A percentile compares a stretch with the other conserved stretches of the same genome.
Conservation (phyloP, 345 rosid genomes). For the Hirschfeldia incana region DNA sequence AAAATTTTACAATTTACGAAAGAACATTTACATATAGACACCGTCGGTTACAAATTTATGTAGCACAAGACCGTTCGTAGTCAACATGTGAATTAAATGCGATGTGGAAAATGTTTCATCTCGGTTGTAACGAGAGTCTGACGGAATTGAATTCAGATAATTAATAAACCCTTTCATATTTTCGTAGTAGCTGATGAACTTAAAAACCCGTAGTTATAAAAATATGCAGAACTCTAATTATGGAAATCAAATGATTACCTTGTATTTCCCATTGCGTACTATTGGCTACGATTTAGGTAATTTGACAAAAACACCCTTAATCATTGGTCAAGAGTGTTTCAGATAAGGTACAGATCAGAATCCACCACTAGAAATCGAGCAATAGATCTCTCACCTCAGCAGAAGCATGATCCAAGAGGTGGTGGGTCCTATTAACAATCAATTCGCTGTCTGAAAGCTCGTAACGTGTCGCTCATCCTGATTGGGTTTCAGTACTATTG, state of each 20-base stretch:
- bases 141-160: conserved; percentile 12
- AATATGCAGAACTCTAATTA: background rate
- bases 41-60: background rate
- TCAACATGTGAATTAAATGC: conserved; percentile 19
- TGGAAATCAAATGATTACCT: background rate
- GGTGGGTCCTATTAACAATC: conserved; percentile 11
- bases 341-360: conserved; percentile 42
- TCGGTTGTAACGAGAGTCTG: background rate
- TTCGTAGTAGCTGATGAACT: background rate
- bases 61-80: background rate
- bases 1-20: background rate
- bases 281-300: background rate
- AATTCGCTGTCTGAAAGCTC: conserved; percentile 10
- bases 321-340: conserved; percentile 29
- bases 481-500: conserved; percentile 13
- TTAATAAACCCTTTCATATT: background rate
- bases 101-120: background rate
- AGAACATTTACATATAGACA: background rate
- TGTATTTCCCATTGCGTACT: background rate
- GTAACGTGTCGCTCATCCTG: conserved; percentile 28
- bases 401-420: conserved; percentile 6
- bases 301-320: conserved; percentile 39
- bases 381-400: conserved; percentile 35
- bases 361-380: conserved; percentile 39
- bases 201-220: background rate